Base-by-base conservation (phyloP, 2,329 filamentous ascomycete genomes). In the Davidsoniella eucalypti region DNA sequence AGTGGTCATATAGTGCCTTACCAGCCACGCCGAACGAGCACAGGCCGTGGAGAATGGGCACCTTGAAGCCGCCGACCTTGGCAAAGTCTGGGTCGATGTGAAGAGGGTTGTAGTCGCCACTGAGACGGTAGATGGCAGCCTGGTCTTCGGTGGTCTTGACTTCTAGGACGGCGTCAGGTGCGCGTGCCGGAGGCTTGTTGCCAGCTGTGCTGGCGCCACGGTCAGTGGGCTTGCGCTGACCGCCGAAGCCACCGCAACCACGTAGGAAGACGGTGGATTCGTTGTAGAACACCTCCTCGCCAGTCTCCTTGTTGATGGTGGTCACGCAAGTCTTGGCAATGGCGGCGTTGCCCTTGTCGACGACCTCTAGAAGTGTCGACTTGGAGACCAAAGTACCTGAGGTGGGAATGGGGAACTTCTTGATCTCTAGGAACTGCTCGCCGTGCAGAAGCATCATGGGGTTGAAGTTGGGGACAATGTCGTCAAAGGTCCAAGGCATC, bases 361-460 rank as follows among this genome's bases (percentile, higher is more conserved):
- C 77, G 8, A 96, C 90, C 65, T 98, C 92, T 55, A 98, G 77
- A 52, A 98, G 80, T 64, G 80, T 81, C 53, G 80, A 83, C 61
- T 80, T 78, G 52, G 83, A 86, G 58, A 84, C 65, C 46, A 94
- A 80, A 52, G 78, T 81, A 47, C 76, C 87, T 50, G 80, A 75
- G 29, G 88, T 95, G 36, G 90, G 90, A 59, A 96, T 84, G 39
- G 92, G 92, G 70, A 80, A 93, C 66, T 90, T 87, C 63, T 82
- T 80, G 61, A 98, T 76, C 68, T 98, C 92, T 56, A 98, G 85
- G 69, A 88, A 98, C 67, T 98, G 92, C 73, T 98, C 92, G 62
- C 92, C 92, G 69, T 98, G 92, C 21, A 98, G 82, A 47, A 98
- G 79, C 87, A 95, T 95, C 87, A 94, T 95, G 55, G 88, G 90